A percentile compares a stretch with the other conserved stretches of the same genome.
phyloP scores from a whole-genome alignment of 2,329 filamentous ascomycete genomes.

The Aspergillus japonicus region DNA sequence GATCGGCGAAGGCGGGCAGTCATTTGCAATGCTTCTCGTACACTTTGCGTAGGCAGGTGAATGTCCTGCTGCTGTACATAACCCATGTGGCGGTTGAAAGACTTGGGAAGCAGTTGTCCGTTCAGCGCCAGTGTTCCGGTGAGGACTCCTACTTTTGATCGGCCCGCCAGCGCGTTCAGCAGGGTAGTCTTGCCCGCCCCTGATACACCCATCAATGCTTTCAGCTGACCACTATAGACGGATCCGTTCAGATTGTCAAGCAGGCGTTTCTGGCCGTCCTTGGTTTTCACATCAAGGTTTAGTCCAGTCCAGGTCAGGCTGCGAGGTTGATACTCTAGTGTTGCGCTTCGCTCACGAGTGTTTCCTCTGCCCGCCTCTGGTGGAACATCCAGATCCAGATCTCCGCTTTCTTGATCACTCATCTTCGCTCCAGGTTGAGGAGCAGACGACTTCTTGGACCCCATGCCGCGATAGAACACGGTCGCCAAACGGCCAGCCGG shows the following conservation, averaged over 20 bases:
- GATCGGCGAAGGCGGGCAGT: conserved; percentile 61
- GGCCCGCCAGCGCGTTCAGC: conserved; percentile 9
- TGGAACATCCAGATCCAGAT: too few relatives aligned
- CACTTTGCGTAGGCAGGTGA: conserved; percentile 58
- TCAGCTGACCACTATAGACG: conserved; percentile 45
- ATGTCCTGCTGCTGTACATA: conserved; percentile 58
- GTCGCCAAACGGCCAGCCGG: conserved; percentile 6
- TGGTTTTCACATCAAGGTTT: too few relatives aligned
- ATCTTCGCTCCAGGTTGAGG: too few relatives aligned
- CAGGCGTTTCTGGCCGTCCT: conserved; percentile 15
- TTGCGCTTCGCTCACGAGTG: too few relatives aligned
- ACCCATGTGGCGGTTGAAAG: conserved; percentile 59
- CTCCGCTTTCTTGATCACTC: too few relatives aligned
- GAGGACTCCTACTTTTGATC: not conserved
- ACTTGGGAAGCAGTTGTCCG: conserved; percentile 17
- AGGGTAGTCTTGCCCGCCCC: conserved; percentile 63
- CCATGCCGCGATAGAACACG: conserved; percentile 1
- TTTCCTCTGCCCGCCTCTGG: conserved; percentile 2
- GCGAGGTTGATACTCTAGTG: too few relatives aligned
- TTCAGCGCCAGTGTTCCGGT: not conserved
- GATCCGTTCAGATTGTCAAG: conserved; percentile 44
- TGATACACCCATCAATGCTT: conserved; percentile 49
- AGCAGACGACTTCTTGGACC: not conserved
- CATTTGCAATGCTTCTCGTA: conserved; percentile 62
- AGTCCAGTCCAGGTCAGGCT: too few relatives aligned